These are phyloP conservation scores for Vitis hybrid DNA, from an alignment of 177 flowering plant genomes.

Conservation along the genomic window DNA sequence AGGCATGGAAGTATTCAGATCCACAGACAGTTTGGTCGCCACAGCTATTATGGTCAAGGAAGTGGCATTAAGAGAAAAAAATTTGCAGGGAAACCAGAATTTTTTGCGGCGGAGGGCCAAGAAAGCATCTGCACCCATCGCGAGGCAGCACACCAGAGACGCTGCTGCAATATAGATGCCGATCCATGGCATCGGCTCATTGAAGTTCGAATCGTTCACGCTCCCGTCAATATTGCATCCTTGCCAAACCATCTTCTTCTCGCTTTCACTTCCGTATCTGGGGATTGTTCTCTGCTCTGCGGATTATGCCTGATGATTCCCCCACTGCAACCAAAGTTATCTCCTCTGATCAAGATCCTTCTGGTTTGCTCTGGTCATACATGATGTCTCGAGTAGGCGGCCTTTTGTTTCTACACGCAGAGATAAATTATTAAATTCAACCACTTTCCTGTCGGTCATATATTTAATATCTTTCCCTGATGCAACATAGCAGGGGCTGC, in stretches of 20 bases:
- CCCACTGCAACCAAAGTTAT: no score
- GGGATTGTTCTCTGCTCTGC: no score
- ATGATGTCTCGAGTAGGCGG: no score
- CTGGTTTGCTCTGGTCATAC: no score
- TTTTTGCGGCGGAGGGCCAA: constrained; percentile 36
- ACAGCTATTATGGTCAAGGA: constrained; percentile 49
- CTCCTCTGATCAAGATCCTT: no score
- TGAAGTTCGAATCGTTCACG: constrained; percentile 49
- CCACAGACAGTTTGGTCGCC: constrained; percentile 60
- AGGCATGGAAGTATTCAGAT: constrained; percentile 67
- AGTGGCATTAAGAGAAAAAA: constrained; percentile 55
- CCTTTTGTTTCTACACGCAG: no score
- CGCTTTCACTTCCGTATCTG: no score
- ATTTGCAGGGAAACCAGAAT: constrained; percentile 64
- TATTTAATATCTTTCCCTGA: no score
- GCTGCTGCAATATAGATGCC: constrained; percentile 63
- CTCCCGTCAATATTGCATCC: constrained; percentile 46
- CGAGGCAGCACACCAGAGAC: constrained; percentile 44
- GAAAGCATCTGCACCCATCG: constrained; percentile 48
- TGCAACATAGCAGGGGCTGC: no score
- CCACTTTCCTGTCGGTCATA: no score
- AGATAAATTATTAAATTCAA: no score
- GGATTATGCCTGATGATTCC: no score
- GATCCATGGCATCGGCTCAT: constrained; percentile 66
- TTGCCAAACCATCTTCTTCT: constrained; percentile 23